Conservation (phyloP, 768 basidiomycete genomes). For the Amanita inopinata region DNA sequence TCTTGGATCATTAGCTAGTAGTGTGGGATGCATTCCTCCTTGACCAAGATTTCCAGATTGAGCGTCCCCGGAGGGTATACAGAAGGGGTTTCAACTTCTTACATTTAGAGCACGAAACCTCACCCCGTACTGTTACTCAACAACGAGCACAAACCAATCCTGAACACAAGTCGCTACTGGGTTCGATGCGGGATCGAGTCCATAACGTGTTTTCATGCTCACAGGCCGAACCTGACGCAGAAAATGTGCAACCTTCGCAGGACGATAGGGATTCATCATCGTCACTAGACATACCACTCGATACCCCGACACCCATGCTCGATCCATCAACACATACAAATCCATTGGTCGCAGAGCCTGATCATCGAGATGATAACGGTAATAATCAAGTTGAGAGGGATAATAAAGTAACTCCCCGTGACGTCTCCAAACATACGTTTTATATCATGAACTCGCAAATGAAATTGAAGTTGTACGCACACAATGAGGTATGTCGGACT, state of each 20-base stretch:
- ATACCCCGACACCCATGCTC: conserved; percentile 47
- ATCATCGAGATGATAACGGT: conserved; percentile 18
- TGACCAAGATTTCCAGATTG: conserved; percentile 81
- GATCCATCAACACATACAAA: conserved; percentile 76
- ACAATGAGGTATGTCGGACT: conserved; percentile 56
- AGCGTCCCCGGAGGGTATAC: conserved; percentile 84
- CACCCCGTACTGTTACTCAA: background rate
- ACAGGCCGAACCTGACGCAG: conserved; percentile 12
- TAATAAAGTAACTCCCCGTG: conserved; percentile 25
- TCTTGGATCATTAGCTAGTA: conserved; percentile 40
- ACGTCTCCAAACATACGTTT: conserved; percentile 90
- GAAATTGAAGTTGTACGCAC: conserved; percentile 76
- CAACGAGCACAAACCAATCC: conserved; percentile 12
- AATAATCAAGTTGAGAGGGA: conserved; percentile 14
- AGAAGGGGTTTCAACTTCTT: conserved; percentile 73
- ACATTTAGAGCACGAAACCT: conserved; percentile 21
- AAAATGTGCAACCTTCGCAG: conserved; percentile 11
- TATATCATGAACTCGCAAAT: conserved; percentile 89
- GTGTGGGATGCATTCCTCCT: conserved; percentile 92
- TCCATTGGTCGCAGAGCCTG: conserved; percentile 28
- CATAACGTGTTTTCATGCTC: conserved; percentile 30
- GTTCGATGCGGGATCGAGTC: conserved; percentile 37
- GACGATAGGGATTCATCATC: conserved; percentile 21
- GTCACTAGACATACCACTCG: conserved; percentile 27
- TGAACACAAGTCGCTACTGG: conserved; percentile 3